phyloP scores from a whole-genome alignment of 2,329 filamentous ascomycete species.

The Periconia sp. region DNA sequence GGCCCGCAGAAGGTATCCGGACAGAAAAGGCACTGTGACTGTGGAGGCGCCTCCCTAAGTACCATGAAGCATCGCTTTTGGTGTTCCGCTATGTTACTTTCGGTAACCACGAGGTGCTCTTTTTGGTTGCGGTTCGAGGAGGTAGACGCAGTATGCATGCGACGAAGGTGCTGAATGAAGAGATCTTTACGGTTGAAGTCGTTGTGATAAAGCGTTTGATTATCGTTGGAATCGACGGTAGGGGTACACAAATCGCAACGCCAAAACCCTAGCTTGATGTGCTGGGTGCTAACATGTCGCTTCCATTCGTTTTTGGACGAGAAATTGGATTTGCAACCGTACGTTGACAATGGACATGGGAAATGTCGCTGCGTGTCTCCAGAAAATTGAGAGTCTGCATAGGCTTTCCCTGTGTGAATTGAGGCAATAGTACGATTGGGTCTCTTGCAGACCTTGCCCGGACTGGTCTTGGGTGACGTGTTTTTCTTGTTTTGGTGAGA shows the following conservation, averaged over 20 bases:
- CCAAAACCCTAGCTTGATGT: constrained; percentile 74
- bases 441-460: constrained; percentile 21
- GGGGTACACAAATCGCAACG: constrained; percentile 66
- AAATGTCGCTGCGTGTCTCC: constrained; percentile 56
- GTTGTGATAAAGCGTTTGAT: constrained; percentile 45
- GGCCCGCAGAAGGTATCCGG: constrained; percentile 61
- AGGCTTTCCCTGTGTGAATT: constrained; percentile 11
- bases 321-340: constrained; percentile 74
- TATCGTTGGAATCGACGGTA: constrained; percentile 35
- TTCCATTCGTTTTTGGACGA: constrained; percentile 94
- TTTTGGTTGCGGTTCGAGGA: constrained; percentile 45
- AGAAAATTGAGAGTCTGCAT: constrained; percentile 9
- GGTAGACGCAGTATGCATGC: constrained; percentile 71
- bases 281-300: constrained; percentile 78
- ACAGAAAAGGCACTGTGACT: constrained; percentile 69
- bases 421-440: constrained; percentile 13
- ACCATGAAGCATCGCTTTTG: constrained; percentile 61
- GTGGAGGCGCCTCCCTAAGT: constrained; percentile 63
- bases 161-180: constrained; percentile 82
- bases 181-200: constrained; percentile 92
- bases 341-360: constrained; percentile 75
- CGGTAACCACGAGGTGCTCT: constrained; percentile 43
- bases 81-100: constrained; percentile 58
- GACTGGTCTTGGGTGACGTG: constrained; percentile 14
- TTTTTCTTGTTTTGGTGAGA: constrained; percentile 21